phyloP scores from a whole-genome alignment of 2,329 filamentous ascomycete species.

The Cladosporium sphaerospermum region DNA sequence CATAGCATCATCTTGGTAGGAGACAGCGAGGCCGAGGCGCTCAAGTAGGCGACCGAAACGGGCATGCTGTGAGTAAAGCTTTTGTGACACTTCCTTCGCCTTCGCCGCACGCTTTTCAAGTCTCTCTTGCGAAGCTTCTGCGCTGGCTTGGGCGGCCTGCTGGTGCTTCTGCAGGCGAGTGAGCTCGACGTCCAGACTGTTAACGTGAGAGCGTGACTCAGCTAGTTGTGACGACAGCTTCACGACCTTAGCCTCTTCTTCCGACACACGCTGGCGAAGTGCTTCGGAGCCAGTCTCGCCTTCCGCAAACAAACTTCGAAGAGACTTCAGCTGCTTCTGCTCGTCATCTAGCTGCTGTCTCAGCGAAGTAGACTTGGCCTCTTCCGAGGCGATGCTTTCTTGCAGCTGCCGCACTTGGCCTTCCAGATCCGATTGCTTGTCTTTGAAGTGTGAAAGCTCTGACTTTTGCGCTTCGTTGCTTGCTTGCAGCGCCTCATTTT shows the following conservation, averaged over 20 bases:
- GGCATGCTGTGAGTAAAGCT: slow-evolving; percentile 76
- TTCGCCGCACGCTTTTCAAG: slow-evolving; percentile 65
- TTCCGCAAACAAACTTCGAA: slow-evolving; percentile 68
- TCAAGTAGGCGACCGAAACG: slow-evolving; percentile 78
- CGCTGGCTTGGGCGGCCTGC: slow-evolving; percentile 45
- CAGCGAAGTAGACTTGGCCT: slow-evolving; percentile 41
- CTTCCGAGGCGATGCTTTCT: slow-evolving; percentile 43
- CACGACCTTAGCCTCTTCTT: slow-evolving; percentile 66
- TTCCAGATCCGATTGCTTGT: slow-evolving; percentile 32
- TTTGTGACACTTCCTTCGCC: slow-evolving; percentile 77
- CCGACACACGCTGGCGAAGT: slow-evolving; percentile 65
- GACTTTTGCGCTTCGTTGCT: slow-evolving; percentile 36
- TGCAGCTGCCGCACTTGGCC: slow-evolving; percentile 32
- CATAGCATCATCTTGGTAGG: slow-evolving; percentile 63
- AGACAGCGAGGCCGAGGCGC: slow-evolving; percentile 75
- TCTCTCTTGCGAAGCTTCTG: slow-evolving; percentile 46
- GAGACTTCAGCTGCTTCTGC: slow-evolving; percentile 59
- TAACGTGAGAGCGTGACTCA: slow-evolving; percentile 68
- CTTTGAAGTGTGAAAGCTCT: slow-evolving; percentile 24
- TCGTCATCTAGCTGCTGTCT: slow-evolving; percentile 56
- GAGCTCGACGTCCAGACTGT: slow-evolving; percentile 70
- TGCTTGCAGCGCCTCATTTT: slow-evolving; percentile 38
- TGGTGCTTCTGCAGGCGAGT: slow-evolving; percentile 61
- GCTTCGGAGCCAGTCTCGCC: slow-evolving; percentile 79
- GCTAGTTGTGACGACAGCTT: slow-evolving; percentile 65